Conservation (phyloP, 192 early-diverging fungal genomes). For the Lobulomyces angularis region DNA sequence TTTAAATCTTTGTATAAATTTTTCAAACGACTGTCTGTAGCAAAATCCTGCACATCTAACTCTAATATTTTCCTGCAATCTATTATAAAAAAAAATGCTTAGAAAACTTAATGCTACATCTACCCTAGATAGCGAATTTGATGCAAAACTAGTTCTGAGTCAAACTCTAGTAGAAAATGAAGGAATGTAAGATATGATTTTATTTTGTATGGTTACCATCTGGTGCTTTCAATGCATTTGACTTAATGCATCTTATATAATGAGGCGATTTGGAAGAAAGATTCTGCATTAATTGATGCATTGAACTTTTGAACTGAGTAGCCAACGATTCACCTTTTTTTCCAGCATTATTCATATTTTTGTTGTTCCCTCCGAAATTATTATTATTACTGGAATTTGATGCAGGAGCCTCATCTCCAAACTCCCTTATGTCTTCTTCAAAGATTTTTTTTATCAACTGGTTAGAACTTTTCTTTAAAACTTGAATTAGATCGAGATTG, state of each 20-base stretch:
- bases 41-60: slow-evolving; percentile 79
- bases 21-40: slow-evolving; percentile 71
- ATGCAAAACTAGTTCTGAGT: slow-evolving; percentile 68
- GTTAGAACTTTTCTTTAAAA: slow-evolving; percentile 53
- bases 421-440: slow-evolving; percentile 64
- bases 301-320: slow-evolving; percentile 15
- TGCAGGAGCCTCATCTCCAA: slow-evolving; percentile 67
- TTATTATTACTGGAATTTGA: slow-evolving; percentile 78
- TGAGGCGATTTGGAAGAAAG: slow-evolving; percentile 17
- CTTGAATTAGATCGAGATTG: slow-evolving; percentile 63
- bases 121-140: slow-evolving; percentile 84
- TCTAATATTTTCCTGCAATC: slow-evolving; percentile 75
- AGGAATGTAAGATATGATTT: too few relatives aligned
- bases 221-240: slow-evolving; percentile 73
- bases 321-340: slow-evolving; percentile 22
- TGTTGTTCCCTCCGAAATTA: slow-evolving; percentile 59
- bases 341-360: slow-evolving; percentile 27
- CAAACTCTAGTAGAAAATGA: too few relatives aligned
- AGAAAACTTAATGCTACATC: too few relatives aligned
- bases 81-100: too few relatives aligned
- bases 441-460: slow-evolving; percentile 56
- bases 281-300: slow-evolving; percentile 15
- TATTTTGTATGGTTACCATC: too few relatives aligned
- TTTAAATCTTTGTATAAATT: slow-evolving; percentile 25
- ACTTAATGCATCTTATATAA: slow-evolving; percentile 50